phyloP scores from a whole-genome alignment of 352 stramenopile species.

The Globisporangium cederbergense region DNA sequence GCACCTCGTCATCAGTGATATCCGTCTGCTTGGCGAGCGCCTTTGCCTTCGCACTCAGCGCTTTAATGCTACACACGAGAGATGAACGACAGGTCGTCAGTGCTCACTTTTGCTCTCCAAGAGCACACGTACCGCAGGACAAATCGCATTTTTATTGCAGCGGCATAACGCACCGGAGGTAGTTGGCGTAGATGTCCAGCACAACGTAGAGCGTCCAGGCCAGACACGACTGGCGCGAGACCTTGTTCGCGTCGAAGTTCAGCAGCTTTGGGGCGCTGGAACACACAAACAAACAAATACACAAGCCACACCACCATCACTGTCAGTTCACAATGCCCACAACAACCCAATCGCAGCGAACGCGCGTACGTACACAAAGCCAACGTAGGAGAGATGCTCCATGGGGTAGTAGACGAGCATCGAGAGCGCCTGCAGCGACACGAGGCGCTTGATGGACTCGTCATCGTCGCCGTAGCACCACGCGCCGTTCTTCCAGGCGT shows the following conservation, averaged over 20 bases:
- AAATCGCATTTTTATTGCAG: background rate
- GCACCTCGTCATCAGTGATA: conserved; percentile 56
- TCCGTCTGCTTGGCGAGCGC: conserved; percentile 44
- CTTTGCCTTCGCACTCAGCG: conserved; percentile 56
- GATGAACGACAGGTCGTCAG: background rate
- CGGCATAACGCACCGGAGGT: conserved; percentile 42
- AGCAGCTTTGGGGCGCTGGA: conserved; percentile 69
- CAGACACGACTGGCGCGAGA: conserved; percentile 68
- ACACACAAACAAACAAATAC: background rate
- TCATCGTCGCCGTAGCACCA: conserved; percentile 78
- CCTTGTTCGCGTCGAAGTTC: conserved; percentile 64
- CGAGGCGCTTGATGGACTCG: conserved; percentile 49
- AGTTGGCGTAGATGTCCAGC: conserved; percentile 76
- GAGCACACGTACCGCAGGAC: no score
- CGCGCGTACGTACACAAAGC: conserved; percentile 63
- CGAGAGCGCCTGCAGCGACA: conserved; percentile 66
- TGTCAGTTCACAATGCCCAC: background rate
- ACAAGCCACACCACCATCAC: conserved; percentile 9
- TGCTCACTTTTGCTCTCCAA: background rate
- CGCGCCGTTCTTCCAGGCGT: conserved; percentile 69
- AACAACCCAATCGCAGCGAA: background rate
- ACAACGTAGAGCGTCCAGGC: conserved; percentile 74
- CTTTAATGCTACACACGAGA: conserved; percentile 40
- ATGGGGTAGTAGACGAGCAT: conserved; percentile 88
- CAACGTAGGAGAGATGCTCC: conserved; percentile 79